phyloP scores from a whole-genome alignment of 176 grass and related monocot genomes.

The Bolboschoenus planiculmis region DNA sequence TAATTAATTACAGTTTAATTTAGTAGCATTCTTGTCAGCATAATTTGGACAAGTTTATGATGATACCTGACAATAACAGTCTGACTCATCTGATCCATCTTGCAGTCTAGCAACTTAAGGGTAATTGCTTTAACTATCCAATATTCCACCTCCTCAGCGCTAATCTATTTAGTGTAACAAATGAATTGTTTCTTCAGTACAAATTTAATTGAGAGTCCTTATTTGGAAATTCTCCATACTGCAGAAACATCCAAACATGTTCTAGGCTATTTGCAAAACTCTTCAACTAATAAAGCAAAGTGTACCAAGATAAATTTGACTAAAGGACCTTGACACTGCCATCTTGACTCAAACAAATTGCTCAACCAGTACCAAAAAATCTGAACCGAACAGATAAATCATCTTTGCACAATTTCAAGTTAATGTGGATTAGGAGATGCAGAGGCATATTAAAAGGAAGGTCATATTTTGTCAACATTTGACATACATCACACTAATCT shows the following conservation, averaged over 20 bases:
- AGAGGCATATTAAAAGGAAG: neutral
- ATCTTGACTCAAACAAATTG: neutral
- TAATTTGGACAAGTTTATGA: neutral
- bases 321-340: neutral
- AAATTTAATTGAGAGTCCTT: neutral
- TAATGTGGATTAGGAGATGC: neutral
- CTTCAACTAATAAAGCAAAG: neutral
- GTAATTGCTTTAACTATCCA: slow-evolving; percentile 95
- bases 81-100: slow-evolving; percentile 80
- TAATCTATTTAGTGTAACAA: slow-evolving; percentile 46
- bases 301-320: neutral
- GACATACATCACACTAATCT: neutral
- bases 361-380: neutral
- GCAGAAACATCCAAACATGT: neutral
- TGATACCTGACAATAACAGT: slow-evolving; percentile 59
- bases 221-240: neutral
- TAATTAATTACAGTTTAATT: neutral
- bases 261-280: neutral
- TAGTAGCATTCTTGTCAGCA: neutral
- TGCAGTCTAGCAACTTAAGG: slow-evolving; percentile 69
- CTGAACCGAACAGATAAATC: neutral
- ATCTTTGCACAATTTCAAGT: neutral
- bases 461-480: neutral
- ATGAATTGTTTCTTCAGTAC: neutral
- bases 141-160: slow-evolving; percentile 76